Conservation (phyloP, 805 yeast species). For the Hemisphaericaspora nanyangensis region DNA sequence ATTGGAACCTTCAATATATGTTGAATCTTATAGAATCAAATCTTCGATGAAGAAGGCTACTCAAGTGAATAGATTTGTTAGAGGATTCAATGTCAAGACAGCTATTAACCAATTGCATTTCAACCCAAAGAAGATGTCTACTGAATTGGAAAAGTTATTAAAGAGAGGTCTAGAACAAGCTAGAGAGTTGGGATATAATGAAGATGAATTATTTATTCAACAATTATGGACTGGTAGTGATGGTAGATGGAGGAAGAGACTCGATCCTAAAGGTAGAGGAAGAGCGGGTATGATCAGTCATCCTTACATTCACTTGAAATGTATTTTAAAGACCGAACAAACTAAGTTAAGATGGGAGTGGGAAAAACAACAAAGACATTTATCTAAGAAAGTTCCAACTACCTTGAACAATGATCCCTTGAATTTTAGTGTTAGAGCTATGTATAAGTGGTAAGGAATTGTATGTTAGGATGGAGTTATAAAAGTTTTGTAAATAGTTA, state of each 20-base stretch:
- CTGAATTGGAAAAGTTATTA: constrained; percentile 73
- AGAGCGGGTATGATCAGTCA: constrained; percentile 76
- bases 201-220: constrained; percentile 63
- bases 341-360: constrained; percentile 58
- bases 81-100: constrained; percentile 63
- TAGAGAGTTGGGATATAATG: constrained; percentile 51
- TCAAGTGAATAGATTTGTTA: constrained; percentile 68
- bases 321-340: constrained; percentile 64
- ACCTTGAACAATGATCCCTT: constrained; percentile 43
- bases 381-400: constrained; percentile 50
- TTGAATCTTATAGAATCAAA: constrained; percentile 77
- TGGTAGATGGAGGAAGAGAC: constrained; percentile 65
- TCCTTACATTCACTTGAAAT: constrained; percentile 76
- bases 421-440: constrained; percentile 39
- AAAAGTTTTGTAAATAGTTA: not conserved
- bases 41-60: constrained; percentile 89
- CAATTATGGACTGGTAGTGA: constrained; percentile 93
- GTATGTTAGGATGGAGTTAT: not conserved
- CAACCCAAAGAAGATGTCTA: constrained; percentile 71
- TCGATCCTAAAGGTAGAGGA: constrained; percentile 88
- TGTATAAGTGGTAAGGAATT: constrained; percentile 36
- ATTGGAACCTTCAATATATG: constrained; percentile 83
- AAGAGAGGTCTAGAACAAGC: constrained; percentile 72
- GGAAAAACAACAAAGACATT: constrained; percentile 51
- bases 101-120: constrained; percentile 94